phyloP scores from a whole-genome alignment of 192 early-diverging fungal genomes.

The Lobosporangium transversale region DNA sequence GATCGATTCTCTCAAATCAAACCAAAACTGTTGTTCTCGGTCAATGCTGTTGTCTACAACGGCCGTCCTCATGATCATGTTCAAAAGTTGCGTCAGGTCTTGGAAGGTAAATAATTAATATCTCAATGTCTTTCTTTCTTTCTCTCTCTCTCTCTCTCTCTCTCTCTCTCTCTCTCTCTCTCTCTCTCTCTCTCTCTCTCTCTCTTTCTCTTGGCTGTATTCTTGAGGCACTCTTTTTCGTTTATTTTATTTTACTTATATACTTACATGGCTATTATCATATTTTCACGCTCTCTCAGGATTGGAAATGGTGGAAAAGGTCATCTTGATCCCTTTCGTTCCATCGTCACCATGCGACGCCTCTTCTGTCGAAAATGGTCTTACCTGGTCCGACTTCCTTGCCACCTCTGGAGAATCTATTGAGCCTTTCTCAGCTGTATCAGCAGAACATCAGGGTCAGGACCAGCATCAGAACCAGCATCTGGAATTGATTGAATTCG shows the following conservation, averaged over 20 bases:
- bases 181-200: too few species aligned
- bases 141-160: not conserved
- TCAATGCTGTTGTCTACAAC: constrained; percentile 94
- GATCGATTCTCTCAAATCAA: constrained; percentile 93
- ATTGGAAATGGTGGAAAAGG: constrained; percentile 73
- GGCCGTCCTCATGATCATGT: constrained; percentile 84
- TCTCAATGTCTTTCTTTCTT: not conserved
- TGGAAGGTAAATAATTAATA: constrained; percentile 51
- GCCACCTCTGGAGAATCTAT: constrained; percentile 46
- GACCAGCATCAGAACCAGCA: constrained; percentile 61
- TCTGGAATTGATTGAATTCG: constrained; percentile 69
- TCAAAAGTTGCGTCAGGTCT: constrained; percentile 78
- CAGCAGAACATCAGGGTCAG: constrained; percentile 1
- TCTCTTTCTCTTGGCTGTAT: too few species aligned
- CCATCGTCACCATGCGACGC: constrained; percentile 25
- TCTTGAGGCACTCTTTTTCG: too few species aligned
- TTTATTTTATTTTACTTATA: too few species aligned
- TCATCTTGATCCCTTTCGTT: constrained; percentile 85
- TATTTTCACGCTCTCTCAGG: too few species aligned
- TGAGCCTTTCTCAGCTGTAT: too few species aligned
- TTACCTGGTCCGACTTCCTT: constrained; percentile 36
- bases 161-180: too few species aligned
- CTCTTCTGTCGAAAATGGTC: constrained; percentile 28
- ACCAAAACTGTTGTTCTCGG: constrained; percentile 91
- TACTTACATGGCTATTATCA: too few species aligned